phyloP scores from a whole-genome alignment of 2,329 filamentous ascomycete genomes.

The Pezicula carpinea region DNA sequence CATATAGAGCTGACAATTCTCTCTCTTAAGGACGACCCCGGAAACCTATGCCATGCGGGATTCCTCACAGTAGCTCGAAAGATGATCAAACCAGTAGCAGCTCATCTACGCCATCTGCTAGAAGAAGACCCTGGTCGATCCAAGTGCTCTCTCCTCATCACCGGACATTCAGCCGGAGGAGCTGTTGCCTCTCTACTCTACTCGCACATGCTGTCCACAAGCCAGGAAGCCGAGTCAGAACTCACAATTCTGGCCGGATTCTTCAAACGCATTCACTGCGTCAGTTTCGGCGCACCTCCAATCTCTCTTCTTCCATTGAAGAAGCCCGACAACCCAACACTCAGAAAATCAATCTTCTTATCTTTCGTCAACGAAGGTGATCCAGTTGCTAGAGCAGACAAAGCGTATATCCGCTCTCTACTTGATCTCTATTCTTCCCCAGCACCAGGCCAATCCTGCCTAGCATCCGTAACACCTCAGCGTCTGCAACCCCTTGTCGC shows the following conservation, averaged over 20 bases:
- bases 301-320: constrained; percentile 65
- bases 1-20: not conserved
- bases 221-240: constrained; percentile 54
- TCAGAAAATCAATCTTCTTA: constrained; percentile 68
- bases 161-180: constrained; percentile 81
- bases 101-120: constrained; percentile 63
- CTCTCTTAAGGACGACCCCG: constrained; percentile 56
- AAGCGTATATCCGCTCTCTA: constrained; percentile 67
- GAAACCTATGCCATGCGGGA: constrained; percentile 75
- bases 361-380: constrained; percentile 85
- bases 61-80: constrained; percentile 72
- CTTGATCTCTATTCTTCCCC: constrained; percentile 66
- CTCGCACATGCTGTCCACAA: constrained; percentile 69
- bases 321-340: constrained; percentile 45
- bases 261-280: constrained; percentile 78
- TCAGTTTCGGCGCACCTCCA: constrained; percentile 82
- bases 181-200: constrained; percentile 78
- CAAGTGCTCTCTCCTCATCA: constrained; percentile 70
- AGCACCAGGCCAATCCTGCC: constrained; percentile 14
- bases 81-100: constrained; percentile 71
- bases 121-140: constrained; percentile 65
- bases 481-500: constrained; percentile 13
- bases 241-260: constrained; percentile 63
- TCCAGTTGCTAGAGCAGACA: constrained; percentile 72
- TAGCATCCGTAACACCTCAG: constrained; percentile 10